phyloP scores from a whole-genome alignment of 1,284 basidiomycete species.

The Ceratobasidium sp. region DNA sequence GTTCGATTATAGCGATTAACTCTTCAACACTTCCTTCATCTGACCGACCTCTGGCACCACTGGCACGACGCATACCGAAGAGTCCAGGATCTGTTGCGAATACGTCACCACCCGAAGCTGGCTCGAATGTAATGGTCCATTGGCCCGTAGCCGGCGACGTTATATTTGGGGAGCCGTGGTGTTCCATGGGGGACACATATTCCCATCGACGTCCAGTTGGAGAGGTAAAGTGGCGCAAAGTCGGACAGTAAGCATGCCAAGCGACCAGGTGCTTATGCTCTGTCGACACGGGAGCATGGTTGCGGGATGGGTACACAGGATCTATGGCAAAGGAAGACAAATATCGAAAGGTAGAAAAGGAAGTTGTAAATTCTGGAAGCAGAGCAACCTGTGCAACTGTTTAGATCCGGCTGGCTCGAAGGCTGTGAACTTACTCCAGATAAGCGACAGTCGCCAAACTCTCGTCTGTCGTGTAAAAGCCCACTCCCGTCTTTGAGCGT shows the following conservation, averaged over 20 bases:
- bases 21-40: constrained; percentile 25
- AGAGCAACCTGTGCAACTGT: constrained; percentile 1
- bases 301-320: constrained; percentile 5
- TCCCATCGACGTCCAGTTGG: constrained; percentile 39
- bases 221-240: constrained; percentile 20
- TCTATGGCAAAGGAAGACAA: constrained; percentile 25
- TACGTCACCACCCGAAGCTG: not conserved
- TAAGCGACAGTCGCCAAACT: constrained; percentile 27
- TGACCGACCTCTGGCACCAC: constrained; percentile 2
- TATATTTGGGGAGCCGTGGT: too few species aligned
- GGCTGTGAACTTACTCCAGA: constrained; percentile 15
- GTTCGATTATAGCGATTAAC: constrained; percentile 33
- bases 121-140: constrained; percentile 16
- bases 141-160: not conserved
- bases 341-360: constrained; percentile 11
- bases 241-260: constrained; percentile 29
- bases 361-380: constrained; percentile 17
- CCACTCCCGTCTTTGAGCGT: constrained; percentile 34
- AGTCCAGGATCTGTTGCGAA: constrained; percentile 37
- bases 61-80: constrained; percentile 31
- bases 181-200: not conserved
- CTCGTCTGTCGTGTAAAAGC: constrained; percentile 21
- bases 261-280: constrained; percentile 8
- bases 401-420: not conserved
- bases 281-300: not conserved